These are phyloP conservation scores for Lactarius quietus DNA, from an alignment of 768 basidiomycete species.

Conservation along the genomic window DNA sequence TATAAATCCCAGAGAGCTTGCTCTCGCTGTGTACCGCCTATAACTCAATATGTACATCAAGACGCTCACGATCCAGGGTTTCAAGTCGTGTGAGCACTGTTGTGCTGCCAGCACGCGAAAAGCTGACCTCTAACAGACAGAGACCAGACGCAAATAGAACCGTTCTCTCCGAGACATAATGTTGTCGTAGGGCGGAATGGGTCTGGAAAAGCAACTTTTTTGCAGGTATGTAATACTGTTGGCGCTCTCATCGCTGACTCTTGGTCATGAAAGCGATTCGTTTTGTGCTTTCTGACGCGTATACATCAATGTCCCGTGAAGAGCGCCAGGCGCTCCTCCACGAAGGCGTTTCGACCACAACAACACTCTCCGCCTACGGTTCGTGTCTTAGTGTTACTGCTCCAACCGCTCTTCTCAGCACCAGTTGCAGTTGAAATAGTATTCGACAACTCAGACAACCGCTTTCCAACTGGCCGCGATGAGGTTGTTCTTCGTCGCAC, in stretches of 20 bases:
- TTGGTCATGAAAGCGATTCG: conserved; percentile 65
- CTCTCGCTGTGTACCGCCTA: not conserved
- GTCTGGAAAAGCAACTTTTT: conserved; percentile 98
- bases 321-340: conserved; percentile 92
- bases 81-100: conserved; percentile 85
- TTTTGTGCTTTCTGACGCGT: conserved; percentile 96
- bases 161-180: conserved; percentile 91
- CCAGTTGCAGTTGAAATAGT: conserved; percentile 72
- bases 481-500: conserved; percentile 89
- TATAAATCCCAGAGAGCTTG: not conserved
- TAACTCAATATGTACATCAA: conserved; percentile 67
- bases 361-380: conserved; percentile 92
- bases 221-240: conserved; percentile 55
- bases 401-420: not conserved
- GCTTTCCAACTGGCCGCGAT: conserved; percentile 89
- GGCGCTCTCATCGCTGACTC: not conserved
- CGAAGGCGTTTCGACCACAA: conserved; percentile 84
- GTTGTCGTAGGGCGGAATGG: conserved; percentile 98
- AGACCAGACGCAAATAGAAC: conserved; percentile 90
- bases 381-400: conserved; percentile 27
- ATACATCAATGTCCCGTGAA: conserved; percentile 91
- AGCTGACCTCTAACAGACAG: conserved; percentile 48
- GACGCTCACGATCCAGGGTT: conserved; percentile 87
- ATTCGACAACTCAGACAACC: conserved; percentile 91
- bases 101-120: conserved; percentile 14